Base-by-base conservation (phyloP, 306 rosid species). In the Hippophae rhamnoides region DNA sequence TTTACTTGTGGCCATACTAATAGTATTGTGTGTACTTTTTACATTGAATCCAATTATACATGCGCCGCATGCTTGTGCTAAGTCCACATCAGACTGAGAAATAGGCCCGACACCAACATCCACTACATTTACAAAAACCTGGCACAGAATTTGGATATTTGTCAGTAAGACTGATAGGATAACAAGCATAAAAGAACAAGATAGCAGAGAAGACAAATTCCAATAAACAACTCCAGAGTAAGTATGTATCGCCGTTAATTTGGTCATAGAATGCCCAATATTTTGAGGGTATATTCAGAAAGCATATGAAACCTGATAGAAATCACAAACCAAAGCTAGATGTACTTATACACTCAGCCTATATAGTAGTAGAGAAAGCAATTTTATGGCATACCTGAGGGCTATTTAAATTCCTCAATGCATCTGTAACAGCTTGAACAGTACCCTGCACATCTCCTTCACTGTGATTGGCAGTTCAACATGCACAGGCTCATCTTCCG, bases 401-500 rank as follows among this genome's bases (percentile, higher is more conserved):
- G 82, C 89, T 92, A 63, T 88, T 88, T 70, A 88, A 71, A 74
- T 86, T 81, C 77, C 58, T 74, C 76, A 92, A 78, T 53, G 95
- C 89, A 69, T 92, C 96, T 40, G 95, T 80, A 65, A 92, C 87
- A n/a, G 96, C 99, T 75, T 92, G 96, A 63, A 88, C 96, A 9
- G 96, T 85, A 54, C 99, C 99, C 88, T 87, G 96, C 72, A 87
- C 99, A 75, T 92, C 99, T 41, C 81, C 86, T 85, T 87, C 61
- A 92, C 96, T 64, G 85, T 84, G 65, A 92, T 63, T n/a, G 96
- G 93, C 87, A 92, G 52, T 73, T 87, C 98, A 80, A 92, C 93
- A 77, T 84, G 72, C 80, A 43, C 57, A 9, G 77, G 78, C 44
- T 49, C 79, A 62, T 78, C 88, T 61, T 79, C 78, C 10, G 84